Conservation (phyloP, 192 early-diverging fungal genomes). For the Podila minutissima region DNA sequence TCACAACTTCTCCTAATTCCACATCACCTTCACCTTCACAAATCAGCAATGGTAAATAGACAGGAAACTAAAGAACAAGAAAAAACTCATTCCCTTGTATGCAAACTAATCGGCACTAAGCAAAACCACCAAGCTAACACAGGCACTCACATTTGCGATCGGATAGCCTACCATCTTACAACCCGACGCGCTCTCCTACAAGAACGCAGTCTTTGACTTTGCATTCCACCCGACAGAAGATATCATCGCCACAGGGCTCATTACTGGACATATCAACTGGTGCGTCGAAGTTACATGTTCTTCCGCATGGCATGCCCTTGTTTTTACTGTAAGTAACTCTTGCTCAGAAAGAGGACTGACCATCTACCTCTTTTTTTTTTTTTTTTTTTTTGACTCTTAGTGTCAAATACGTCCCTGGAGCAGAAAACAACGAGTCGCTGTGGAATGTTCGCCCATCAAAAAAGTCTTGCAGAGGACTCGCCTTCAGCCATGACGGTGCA, state of each 20-base stretch:
- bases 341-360: conserved; percentile 1
- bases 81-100: background rate
- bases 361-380: background rate
- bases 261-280: conserved; percentile 80
- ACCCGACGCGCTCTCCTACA: conserved; percentile 55
- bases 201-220: conserved; percentile 68
- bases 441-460: conserved; percentile 74
- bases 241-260: conserved; percentile 76
- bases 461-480: conserved; percentile 88
- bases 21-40: conserved; percentile 7
- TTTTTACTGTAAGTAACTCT: background rate
- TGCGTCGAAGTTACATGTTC: conserved; percentile 21
- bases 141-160: background rate
- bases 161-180: conserved; percentile 32
- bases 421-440: conserved; percentile 51
- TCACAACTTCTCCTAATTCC: background rate
- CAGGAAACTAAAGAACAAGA: background rate
- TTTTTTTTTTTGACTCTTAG: conserved; percentile 18
- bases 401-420: conserved; percentile 35
- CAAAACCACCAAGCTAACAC: background rate
- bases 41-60: conserved; percentile 1
- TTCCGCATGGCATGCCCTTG: background rate
- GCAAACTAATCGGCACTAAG: background rate
- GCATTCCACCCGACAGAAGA: conserved; percentile 75
- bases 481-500: conserved; percentile 81